A percentile compares a stretch with the other conserved stretches of the same genome.
These are phyloP conservation scores for Verticillium tricorpus DNA, from an alignment of 2,329 filamentous ascomycete genomes.

Conservation along the genomic window DNA sequence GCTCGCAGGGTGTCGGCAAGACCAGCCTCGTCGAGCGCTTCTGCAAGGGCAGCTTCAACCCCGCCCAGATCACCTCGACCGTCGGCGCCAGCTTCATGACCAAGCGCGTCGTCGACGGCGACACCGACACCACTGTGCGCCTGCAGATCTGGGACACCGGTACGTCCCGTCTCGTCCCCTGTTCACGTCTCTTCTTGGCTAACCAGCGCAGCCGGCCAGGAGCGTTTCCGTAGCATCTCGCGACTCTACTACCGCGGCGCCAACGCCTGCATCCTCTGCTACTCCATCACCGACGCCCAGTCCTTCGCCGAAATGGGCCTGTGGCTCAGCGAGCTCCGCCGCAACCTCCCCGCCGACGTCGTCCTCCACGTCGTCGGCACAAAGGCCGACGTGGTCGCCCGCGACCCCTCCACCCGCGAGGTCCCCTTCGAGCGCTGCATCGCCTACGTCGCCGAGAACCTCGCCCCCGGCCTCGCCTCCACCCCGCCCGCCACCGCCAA, in stretches of 20 bases:
- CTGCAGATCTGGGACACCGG: constrained; percentile 95
- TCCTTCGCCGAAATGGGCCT: constrained; percentile 90
- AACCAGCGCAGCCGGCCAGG: constrained; percentile 65
- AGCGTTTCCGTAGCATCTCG: constrained; percentile 91
- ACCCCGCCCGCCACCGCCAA: constrained; percentile 65
- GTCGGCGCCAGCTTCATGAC: constrained; percentile 77
- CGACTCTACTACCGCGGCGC: constrained; percentile 95
- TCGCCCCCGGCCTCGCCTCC: constrained; percentile 65
- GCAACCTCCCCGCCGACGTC: constrained; percentile 71
- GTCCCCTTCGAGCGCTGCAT: constrained; percentile 96
- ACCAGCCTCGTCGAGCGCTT: constrained; percentile 74
- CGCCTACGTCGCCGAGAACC: constrained; percentile 88
- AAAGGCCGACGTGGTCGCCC: constrained; percentile 84
- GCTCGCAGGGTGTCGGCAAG: constrained; percentile 75
- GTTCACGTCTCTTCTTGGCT: background rate
- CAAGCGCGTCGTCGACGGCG: constrained; percentile 74
- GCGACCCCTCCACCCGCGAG: constrained; percentile 72
- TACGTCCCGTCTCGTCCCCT: constrained; percentile 21
- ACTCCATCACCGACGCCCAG: constrained; percentile 82
- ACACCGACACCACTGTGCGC: constrained; percentile 82
- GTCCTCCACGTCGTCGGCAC: constrained; percentile 94
- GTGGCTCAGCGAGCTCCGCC: constrained; percentile 81
- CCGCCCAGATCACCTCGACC: constrained; percentile 62
- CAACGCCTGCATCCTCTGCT: constrained; percentile 90
- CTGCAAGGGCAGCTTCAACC: constrained; percentile 67